phyloP scores from a whole-genome alignment of 2,329 filamentous ascomycete species.

The Penicillium sp. region DNA sequence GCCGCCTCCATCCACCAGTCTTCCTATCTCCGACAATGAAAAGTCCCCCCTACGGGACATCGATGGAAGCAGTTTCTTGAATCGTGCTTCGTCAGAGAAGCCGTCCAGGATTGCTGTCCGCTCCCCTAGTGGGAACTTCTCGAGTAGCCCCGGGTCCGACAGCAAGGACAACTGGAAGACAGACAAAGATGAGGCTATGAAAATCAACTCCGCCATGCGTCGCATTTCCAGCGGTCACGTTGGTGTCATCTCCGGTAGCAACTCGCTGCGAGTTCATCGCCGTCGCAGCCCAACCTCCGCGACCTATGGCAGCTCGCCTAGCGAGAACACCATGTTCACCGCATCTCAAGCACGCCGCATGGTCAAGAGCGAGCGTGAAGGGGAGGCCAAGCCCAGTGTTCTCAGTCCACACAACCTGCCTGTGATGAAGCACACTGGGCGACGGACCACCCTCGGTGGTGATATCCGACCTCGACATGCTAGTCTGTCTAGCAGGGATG shows the following conservation, averaged over 20 bases:
- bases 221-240: conserved; percentile 52
- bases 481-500: conserved; percentile 42
- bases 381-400: conserved; percentile 58
- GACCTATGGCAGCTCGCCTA: conserved; percentile 55
- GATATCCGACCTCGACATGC: conserved; percentile 44
- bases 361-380: conserved; percentile 63
- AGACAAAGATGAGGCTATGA: conserved; percentile 54
- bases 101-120: conserved; percentile 43
- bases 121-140: conserved; percentile 41
- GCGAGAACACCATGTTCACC: conserved; percentile 63
- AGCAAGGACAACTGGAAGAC: conserved; percentile 51
- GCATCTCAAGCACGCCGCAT: conserved; percentile 67
- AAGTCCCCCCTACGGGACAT: conserved; percentile 59
- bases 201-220: conserved; percentile 59
- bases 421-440: conserved; percentile 56
- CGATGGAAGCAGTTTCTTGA: conserved; percentile 52
- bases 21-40: conserved; percentile 62
- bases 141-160: conserved; percentile 46
- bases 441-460: conserved; percentile 46
- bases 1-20: conserved; percentile 58
- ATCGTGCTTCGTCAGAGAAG: conserved; percentile 48
- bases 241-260: conserved; percentile 41
- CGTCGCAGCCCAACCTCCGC: conserved; percentile 58
- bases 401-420: conserved; percentile 63
- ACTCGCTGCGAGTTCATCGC: conserved; percentile 50